A percentile compares a stretch with the other conserved stretches of the same genome.
phyloP scores from a whole-genome alignment of 2,329 filamentous ascomycete species.

The Parastagonospora avenae region DNA sequence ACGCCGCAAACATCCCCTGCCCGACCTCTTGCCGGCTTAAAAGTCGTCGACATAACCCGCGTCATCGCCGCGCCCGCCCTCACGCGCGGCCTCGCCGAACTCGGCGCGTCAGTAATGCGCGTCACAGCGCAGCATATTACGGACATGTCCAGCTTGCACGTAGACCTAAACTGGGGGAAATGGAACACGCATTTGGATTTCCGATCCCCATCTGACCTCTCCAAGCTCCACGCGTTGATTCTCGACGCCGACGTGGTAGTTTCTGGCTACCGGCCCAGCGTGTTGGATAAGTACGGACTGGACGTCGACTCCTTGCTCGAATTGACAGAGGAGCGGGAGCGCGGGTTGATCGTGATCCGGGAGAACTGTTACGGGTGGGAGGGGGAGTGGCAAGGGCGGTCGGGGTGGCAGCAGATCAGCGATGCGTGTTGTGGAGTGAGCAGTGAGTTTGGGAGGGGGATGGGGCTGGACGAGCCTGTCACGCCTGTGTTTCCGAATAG shows the following conservation, averaged over 20 bases:
- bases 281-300: constrained; percentile 56
- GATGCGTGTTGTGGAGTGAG: constrained; percentile 55
- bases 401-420: constrained; percentile 61
- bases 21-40: constrained; percentile 55
- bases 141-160: constrained; percentile 50
- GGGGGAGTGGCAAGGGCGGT: constrained; percentile 54
- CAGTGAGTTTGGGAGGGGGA: constrained; percentile 53
- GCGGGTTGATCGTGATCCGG: constrained; percentile 54
- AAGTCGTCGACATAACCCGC: constrained; percentile 57
- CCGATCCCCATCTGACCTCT: constrained; percentile 44
- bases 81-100: constrained; percentile 50
- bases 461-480: constrained; percentile 53
- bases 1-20: constrained; percentile 33
- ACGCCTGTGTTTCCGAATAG: constrained; percentile 54
- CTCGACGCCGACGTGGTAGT: constrained; percentile 58
- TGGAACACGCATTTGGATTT: constrained; percentile 55
- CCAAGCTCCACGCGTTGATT: constrained; percentile 50
- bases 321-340: constrained; percentile 47
- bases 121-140: constrained; percentile 49
- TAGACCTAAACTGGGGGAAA: constrained; percentile 59
- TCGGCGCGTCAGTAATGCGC: constrained; percentile 56
- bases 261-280: constrained; percentile 56
- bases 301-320: constrained; percentile 49
- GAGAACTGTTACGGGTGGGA: constrained; percentile 62
- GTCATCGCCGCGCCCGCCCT: constrained; percentile 57